These are phyloP conservation scores for Nicotiana benthamiana DNA, from an alignment of 257 asterid species.

Conservation along the genomic window DNA sequence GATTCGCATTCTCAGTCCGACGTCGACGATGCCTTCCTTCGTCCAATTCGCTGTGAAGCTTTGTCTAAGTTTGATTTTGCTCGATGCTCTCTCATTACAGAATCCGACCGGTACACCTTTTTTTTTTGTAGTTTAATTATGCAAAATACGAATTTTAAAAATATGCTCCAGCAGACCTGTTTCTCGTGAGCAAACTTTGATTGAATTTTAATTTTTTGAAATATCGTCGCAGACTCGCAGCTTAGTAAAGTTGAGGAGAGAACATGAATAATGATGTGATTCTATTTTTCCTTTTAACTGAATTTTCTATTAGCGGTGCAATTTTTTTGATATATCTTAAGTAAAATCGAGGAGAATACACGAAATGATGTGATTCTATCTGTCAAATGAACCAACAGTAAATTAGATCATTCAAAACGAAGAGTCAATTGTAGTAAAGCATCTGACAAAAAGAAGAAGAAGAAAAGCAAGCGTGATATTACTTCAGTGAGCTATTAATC, in stretches of 20 bases:
- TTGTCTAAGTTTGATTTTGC: slow-evolving; percentile 56
- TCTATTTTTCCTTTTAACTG: not conserved
- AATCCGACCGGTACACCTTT: slow-evolving; percentile 58
- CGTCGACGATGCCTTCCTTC: slow-evolving; percentile 59
- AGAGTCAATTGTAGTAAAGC: not conserved
- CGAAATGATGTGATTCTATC: not conserved
- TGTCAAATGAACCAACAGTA: not conserved
- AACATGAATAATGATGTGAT: not conserved
- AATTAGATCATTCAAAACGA: not conserved
- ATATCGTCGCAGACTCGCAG: not conserved
- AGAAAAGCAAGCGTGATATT: not conserved
- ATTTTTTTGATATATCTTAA: not conserved
- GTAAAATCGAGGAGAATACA: not conserved
- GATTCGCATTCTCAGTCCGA: slow-evolving; percentile 65
- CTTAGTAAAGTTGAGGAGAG: not conserved
- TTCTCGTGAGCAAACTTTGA: not conserved
- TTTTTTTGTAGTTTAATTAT: not conserved
- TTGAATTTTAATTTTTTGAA: not conserved
- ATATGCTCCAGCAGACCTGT: not conserved
- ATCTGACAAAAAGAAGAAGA: no score
- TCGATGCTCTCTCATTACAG: slow-evolving; percentile 47
- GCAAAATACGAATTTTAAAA: not conserved
- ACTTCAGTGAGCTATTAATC: not conserved
- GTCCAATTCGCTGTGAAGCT: slow-evolving; percentile 83
- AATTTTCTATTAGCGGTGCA: not conserved